Evolutionary conservation across 108 stramenopile species (phyloP).

Genomic region (Discostella pseudostelligera): DNA sequence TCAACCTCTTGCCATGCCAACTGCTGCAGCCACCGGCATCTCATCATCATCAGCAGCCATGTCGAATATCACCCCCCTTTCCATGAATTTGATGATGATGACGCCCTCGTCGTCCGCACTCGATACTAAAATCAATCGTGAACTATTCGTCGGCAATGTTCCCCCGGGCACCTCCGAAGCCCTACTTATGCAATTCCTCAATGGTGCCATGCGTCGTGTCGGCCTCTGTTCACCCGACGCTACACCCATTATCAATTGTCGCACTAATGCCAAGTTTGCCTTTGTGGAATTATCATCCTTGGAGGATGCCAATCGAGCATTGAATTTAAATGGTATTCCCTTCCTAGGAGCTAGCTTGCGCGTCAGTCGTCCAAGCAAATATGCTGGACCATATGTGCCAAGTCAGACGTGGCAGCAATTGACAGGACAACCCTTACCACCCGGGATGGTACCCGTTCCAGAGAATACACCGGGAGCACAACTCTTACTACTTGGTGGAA

Average conservation of each 20-base stretch:
- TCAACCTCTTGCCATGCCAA: neutral
- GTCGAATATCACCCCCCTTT: neutral
- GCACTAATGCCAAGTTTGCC: conserved; percentile 87
- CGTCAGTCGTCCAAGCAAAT: conserved; percentile 89
- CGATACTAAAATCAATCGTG: conserved; percentile 86
- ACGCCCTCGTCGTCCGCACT: conserved; percentile 51
- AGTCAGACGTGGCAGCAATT: conserved; percentile 86
- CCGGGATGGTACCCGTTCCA: conserved; percentile 45
- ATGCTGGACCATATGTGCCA: conserved; percentile 72
- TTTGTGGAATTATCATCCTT: conserved; percentile 80
- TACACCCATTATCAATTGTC: conserved; percentile 76
- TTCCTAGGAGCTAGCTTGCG: conserved; percentile 87
- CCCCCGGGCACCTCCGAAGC: conserved; percentile 85
- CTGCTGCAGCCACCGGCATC: neutral
- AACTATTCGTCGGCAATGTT: conserved; percentile 94
- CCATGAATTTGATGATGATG: neutral
- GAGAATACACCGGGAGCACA: neutral
- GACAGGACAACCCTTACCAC: conserved; percentile 75
- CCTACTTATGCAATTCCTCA: conserved; percentile 85
- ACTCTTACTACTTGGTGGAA: neutral
- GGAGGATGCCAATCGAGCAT: conserved; percentile 74
- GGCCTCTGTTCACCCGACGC: conserved; percentile 60
- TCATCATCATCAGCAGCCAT: too few relatives aligned
- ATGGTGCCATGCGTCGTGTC: conserved; percentile 90
- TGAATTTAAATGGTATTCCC: conserved; percentile 90